Percentiles rank a stretch among this genome's conserved stretches.
Evolutionary conservation across 129 eudicot genomes (phyloP).

Genomic region (Gnaphalium uliginosum): DNA sequence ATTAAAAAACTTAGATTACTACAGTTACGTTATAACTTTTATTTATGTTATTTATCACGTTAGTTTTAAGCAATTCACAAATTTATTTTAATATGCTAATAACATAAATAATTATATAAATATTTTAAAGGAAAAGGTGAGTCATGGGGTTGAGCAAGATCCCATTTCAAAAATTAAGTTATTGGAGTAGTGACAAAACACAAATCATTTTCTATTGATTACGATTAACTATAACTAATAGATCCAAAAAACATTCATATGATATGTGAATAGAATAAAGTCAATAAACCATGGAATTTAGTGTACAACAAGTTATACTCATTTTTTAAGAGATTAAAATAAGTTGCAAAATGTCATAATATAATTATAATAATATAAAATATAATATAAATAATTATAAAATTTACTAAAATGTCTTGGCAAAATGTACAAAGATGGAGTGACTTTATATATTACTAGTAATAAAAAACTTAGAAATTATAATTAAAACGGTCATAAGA

Average conservation of each 20-base stretch:
- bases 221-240: constrained; percentile 13
- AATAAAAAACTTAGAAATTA: too few relatives aligned
- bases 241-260: constrained; percentile 23
- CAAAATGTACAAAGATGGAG: neutral
- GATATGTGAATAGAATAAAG: constrained; percentile 19
- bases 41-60: too few relatives aligned
- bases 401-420: too few relatives aligned
- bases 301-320: constrained; percentile 24
- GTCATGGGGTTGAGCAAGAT: constrained; percentile 48
- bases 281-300: constrained; percentile 26
- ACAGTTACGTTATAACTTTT: too few relatives aligned
- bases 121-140: constrained; percentile 32
- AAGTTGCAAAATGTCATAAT: too few relatives aligned
- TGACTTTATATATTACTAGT: too few relatives aligned
- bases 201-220: too few relatives aligned
- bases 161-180: constrained; percentile 36
- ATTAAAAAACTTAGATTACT: too few relatives aligned
- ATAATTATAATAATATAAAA: neutral
- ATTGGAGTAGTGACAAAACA: constrained; percentile 51
- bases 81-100: neutral
- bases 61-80: neutral
- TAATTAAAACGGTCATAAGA: too few relatives aligned
- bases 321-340: constrained; percentile 5
- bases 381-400: neutral
- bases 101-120: neutral